Percentiles rank a stretch among this genome's conserved stretches.
Conservation (phyloP, 169 alveolate genomes). For the Plasmodium billcollinsi region DNA sequence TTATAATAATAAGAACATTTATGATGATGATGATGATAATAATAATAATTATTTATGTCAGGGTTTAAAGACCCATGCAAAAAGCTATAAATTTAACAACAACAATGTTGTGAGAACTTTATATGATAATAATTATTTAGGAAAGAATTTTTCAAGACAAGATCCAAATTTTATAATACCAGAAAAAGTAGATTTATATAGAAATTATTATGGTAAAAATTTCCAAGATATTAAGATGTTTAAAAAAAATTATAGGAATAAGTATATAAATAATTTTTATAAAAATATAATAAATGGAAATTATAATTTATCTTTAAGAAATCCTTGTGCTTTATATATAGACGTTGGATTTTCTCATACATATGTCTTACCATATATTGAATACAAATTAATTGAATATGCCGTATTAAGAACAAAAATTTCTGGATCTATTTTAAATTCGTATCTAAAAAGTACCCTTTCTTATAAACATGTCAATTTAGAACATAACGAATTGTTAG, state of each 20-base stretch:
- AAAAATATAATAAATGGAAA: slow-evolving; percentile 47
- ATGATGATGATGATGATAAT: background rate
- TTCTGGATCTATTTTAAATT: slow-evolving; percentile 87
- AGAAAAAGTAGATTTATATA: slow-evolving; percentile 27
- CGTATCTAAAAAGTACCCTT: slow-evolving; percentile 85
- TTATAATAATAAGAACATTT: background rate
- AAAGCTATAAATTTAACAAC: background rate
- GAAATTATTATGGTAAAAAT: slow-evolving; percentile 48
- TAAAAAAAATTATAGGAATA: slow-evolving; percentile 31
- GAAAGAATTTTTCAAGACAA: slow-evolving; percentile 36
- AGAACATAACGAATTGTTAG: slow-evolving; percentile 89
- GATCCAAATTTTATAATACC: slow-evolving; percentile 66
- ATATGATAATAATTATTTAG: slow-evolving; percentile 36
- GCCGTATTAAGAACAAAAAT: slow-evolving; percentile 87
- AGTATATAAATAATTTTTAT: slow-evolving; percentile 47
- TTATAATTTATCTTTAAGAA: slow-evolving; percentile 55
- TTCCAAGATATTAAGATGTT: slow-evolving; percentile 28
- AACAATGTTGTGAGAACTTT: slow-evolving; percentile 20
- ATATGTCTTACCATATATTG: slow-evolving; percentile 87
- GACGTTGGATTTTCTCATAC: slow-evolving; percentile 90
- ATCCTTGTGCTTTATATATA: slow-evolving; percentile 88
- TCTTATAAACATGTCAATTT: slow-evolving; percentile 86
- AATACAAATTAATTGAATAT: slow-evolving; percentile 83
- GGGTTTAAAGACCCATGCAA: too few relatives aligned
- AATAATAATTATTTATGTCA: background rate